Evolutionary conservation across 768 basidiomycete species (phyloP).

Genomic region (Phylloporus arenicola): DNA sequence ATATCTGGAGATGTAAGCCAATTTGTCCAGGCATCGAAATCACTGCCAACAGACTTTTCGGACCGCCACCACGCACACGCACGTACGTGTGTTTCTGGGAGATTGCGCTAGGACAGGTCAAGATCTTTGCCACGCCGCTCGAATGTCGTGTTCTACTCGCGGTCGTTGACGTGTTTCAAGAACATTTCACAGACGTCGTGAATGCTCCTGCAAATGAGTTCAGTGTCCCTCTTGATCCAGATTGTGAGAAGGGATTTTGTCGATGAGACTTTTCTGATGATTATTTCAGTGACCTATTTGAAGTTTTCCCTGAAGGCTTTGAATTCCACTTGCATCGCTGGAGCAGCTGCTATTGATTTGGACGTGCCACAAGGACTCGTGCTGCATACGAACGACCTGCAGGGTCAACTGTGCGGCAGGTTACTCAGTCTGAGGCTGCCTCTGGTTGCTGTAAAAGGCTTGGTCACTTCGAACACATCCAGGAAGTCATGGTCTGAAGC

Average conservation of each 20-base stretch:
- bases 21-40: slow-evolving; percentile 60
- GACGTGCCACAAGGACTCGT: slow-evolving; percentile 54
- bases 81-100: slow-evolving; percentile 96
- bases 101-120: slow-evolving; percentile 62
- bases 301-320: slow-evolving; percentile 55
- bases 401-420: slow-evolving; percentile 61
- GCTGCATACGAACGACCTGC: slow-evolving; percentile 71
- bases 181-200: slow-evolving; percentile 68
- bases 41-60: slow-evolving; percentile 81
- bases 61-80: slow-evolving; percentile 75
- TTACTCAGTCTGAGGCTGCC: slow-evolving; percentile 58
- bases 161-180: slow-evolving; percentile 51
- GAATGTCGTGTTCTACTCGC: slow-evolving; percentile 49
- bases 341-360: slow-evolving; percentile 49
- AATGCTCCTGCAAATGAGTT: slow-evolving; percentile 79
- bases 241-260: slow-evolving; percentile 47
- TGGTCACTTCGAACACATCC: slow-evolving; percentile 40
- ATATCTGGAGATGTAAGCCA: neutral
- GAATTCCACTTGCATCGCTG: slow-evolving; percentile 52
- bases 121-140: slow-evolving; percentile 48
- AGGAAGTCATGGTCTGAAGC: slow-evolving; percentile 64
- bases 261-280: slow-evolving; percentile 2
- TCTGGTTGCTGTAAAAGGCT: slow-evolving; percentile 40
- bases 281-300: slow-evolving; percentile 70
- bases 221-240: slow-evolving; percentile 60